phyloP scores from a whole-genome alignment of 768 basidiomycete species.

The Amanita rimosa region DNA sequence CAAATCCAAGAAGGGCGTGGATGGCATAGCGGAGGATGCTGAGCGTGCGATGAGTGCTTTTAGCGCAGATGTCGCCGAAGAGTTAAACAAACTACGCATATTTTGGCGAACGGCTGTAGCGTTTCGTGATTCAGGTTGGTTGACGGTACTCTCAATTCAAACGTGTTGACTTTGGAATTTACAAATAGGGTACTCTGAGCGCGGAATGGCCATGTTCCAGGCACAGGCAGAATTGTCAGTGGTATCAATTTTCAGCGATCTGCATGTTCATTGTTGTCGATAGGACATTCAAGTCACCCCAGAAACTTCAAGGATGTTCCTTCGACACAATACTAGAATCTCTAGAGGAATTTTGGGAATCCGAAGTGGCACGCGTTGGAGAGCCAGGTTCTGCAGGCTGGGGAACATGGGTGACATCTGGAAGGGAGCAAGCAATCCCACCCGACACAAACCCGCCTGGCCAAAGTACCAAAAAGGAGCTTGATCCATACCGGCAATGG shows the following conservation, averaged over 20 bases:
- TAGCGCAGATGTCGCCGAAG: slow-evolving; percentile 27
- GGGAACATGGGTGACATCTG: slow-evolving; percentile 45
- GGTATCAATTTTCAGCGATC: background rate
- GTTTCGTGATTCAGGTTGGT: slow-evolving; percentile 55
- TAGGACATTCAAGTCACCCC: slow-evolving; percentile 53
- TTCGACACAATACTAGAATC: slow-evolving; percentile 39
- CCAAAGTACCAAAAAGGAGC: slow-evolving; percentile 12
- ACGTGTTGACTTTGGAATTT: slow-evolving; percentile 6
- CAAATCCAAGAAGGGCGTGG: slow-evolving; percentile 32
- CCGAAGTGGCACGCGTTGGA: slow-evolving; percentile 66
- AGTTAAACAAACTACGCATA: slow-evolving; percentile 43
- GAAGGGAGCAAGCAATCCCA: slow-evolving; percentile 21
- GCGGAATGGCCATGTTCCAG: slow-evolving; percentile 70
- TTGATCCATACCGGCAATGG: slow-evolving; percentile 66
- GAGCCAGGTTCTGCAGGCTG: slow-evolving; percentile 60
- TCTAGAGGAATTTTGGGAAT: slow-evolving; percentile 80
- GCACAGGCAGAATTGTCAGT: slow-evolving; percentile 76
- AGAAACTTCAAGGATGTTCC: slow-evolving; percentile 27
- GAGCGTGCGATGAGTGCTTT: slow-evolving; percentile 33
- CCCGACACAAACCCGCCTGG: background rate
- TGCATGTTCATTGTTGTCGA: background rate
- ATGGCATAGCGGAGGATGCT: slow-evolving; percentile 42
- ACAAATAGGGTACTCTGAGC: slow-evolving; percentile 54
- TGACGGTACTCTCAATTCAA: slow-evolving; percentile 1
- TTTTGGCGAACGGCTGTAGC: slow-evolving; percentile 63